Conservation (phyloP, 129 eudicot species). For the Dittrichia graveolens region DNA sequence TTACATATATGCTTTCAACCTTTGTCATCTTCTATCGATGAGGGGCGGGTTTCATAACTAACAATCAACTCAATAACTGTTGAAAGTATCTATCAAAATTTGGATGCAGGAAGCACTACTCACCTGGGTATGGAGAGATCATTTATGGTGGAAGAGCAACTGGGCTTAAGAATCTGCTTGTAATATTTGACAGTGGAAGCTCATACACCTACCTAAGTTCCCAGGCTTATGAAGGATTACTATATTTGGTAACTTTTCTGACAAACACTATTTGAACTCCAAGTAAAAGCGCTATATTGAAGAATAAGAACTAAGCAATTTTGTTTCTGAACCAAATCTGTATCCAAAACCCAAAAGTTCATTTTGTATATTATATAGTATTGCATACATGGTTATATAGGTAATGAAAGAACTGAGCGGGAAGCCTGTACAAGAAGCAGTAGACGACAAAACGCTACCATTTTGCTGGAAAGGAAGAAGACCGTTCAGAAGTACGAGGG, state of each 20-base stretch:
- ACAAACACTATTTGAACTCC: not conserved
- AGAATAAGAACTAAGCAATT: not conserved
- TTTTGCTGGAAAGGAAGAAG: slow-evolving; percentile 85
- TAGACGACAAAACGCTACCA: slow-evolving; percentile 82
- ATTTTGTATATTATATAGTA: too few relatives aligned
- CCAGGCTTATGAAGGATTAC: slow-evolving; percentile 55
- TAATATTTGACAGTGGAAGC: slow-evolving; percentile 96
- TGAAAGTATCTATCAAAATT: not conserved
- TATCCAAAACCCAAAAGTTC: too few relatives aligned
- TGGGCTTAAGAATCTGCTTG: slow-evolving; percentile 62
- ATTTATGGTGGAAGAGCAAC: slow-evolving; percentile 67
- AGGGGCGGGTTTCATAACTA: too few relatives aligned
- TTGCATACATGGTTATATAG: slow-evolving; percentile 26
- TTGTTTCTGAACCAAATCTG: not conserved
- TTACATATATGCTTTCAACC: too few relatives aligned
- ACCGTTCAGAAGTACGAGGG: slow-evolving; percentile 72
- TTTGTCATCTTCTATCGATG: too few relatives aligned
- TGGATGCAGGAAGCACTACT: slow-evolving; percentile 71
- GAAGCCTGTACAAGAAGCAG: slow-evolving; percentile 65
- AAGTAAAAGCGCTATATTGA: too few relatives aligned
- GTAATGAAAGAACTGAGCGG: slow-evolving; percentile 62
- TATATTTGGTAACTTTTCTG: slow-evolving; percentile 53
- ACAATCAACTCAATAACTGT: too few relatives aligned
- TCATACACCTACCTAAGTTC: slow-evolving; percentile 81
- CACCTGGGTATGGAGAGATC: slow-evolving; percentile 81